Base-by-base conservation (phyloP, 2,329 filamentous ascomycete genomes). In the Pyrenophora tritici-repentis region DNA sequence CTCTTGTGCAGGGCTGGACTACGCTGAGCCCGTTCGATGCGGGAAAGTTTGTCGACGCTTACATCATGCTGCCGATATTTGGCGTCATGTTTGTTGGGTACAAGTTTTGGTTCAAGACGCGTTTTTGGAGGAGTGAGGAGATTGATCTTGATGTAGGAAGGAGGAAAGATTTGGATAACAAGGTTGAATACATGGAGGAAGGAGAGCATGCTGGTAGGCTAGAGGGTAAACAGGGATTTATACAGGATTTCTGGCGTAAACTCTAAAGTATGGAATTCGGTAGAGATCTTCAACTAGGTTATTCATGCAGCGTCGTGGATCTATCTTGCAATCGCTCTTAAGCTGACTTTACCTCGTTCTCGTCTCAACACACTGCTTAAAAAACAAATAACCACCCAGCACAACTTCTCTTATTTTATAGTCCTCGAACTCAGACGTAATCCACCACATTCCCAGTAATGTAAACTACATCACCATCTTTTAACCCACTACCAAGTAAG, bases 1-100 rank as follows among this genome's bases (percentile, higher is more conserved):
- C 79, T 2, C 73, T 83, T 24, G 77, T 83, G 14, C 78, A 81
- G 56, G 81, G 80, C 6, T 82, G 81, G 70, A 80, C 76, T 3
- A 80, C 78, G 1, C 74, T 83, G 16, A 77, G 73, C n/a, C 80
- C 78, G 0, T 83, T 82, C 47, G 75, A 77, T 39, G 76, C 75
- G 0, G 76, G 76, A 1, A 75, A 71, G 13, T 84, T 83, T 52
- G 79, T 83, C 1, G 75, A 81, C 50, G 79, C 78, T 17, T 83
- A 83, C 49, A 80, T 83, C 26, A 61, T 83, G 20, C 55, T 83
- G 1, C 79, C 78, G 1, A 65, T 83, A 2, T 83, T 83, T 50
- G 69, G 71, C 1, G 47, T 79, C 2, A 75, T 81, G 18, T 78
- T 75, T 31, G 51, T 78, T 14, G 72, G 68, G 0, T 83, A 79